Base-by-base conservation (phyloP, 1,284 basidiomycete genomes). In the Pyrrhoderma noxium region DNA sequence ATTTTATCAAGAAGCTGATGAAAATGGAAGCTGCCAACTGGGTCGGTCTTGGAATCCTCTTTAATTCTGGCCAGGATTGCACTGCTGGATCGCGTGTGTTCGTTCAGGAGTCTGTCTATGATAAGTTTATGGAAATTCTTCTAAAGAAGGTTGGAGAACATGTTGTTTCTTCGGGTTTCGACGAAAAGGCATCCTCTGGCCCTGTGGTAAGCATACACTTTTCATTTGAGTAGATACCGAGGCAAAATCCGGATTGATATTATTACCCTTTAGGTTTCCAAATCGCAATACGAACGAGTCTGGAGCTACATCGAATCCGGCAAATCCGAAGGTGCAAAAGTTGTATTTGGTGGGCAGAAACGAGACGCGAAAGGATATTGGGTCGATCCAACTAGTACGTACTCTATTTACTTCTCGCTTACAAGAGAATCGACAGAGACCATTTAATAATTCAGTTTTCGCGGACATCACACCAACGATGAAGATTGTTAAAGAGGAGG, bases 261-360 rank as follows among this genome's bases (percentile, higher is more conserved):
- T 45, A 39, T 53, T 40, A 52, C 25, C 25, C 47, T 46, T 56
- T 35, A 89, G 82, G 83, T 93, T 41, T 92, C 89, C 22, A 85
- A 86, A 64, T 69, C 67, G 21, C 94, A 98, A 67, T 90, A 87
- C 61, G 91, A 97, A 66, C 86, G 88, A 59, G 82, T 98, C 47
- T 85, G 92, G 79, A 70, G 71, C 13, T 97, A 93, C 67, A 94
- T 99, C 60, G 86, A 94, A 59, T 74, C 76, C 1, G 95, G 93
- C 31, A 90, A 89, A 67, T 64, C 78, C 57, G 83, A 89, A 62
- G 94, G 94, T 16, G 94, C 94, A 18, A 86, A 79, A 58, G 69
- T 85, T 19, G 69, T 82, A 31, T 71, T 89, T 5, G 95, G 95
- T 25, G 95, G 93, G 21, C 73, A 78, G 61, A 88, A 82, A 65